Conservation (phyloP, 208 protist genomes). For the Wallacemonas sp. region DNA sequence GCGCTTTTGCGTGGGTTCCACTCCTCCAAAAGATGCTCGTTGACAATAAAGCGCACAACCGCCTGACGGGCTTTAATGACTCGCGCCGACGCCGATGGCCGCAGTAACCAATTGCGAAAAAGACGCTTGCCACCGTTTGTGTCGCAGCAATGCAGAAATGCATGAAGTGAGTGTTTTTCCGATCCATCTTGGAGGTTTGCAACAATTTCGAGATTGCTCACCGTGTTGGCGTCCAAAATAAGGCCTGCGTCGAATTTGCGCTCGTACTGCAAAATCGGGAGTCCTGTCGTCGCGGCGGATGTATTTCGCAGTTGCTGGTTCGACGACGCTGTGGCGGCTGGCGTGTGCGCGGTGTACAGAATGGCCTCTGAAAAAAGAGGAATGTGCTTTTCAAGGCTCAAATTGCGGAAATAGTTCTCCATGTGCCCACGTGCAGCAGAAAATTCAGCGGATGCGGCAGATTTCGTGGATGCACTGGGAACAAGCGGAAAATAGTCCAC, state of each 20-base stretch:
- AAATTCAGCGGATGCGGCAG: background rate
- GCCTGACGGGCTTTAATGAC: slow-evolving; percentile 73
- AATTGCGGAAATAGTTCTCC: slow-evolving; percentile 46
- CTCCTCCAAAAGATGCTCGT: slow-evolving; percentile 20
- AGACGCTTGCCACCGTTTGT: slow-evolving; percentile 83
- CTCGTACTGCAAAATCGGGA: slow-evolving; percentile 21
- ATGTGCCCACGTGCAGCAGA: slow-evolving; percentile 34
- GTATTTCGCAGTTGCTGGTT: too few species aligned
- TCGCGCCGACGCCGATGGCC: slow-evolving; percentile 51
- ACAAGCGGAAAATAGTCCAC: slow-evolving; percentile 37
- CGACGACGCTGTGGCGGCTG: too few species aligned
- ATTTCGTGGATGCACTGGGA: background rate
- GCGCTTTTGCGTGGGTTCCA: slow-evolving; percentile 3
- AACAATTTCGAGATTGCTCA: slow-evolving; percentile 81
- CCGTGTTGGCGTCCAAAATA: slow-evolving; percentile 64
- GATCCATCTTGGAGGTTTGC: slow-evolving; percentile 78
- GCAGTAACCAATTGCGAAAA: slow-evolving; percentile 82
- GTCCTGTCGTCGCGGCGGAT: too few species aligned
- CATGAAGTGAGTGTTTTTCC: slow-evolving; percentile 67
- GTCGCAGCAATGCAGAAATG: slow-evolving; percentile 63
- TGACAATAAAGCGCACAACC: slow-evolving; percentile 55
- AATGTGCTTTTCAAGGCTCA: slow-evolving; percentile 39
- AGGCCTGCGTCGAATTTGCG: slow-evolving; percentile 63
- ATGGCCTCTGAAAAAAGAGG: slow-evolving; percentile 48
- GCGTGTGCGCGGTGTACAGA: slow-evolving; percentile 59